Evolutionary conservation across 1,284 basidiomycete genomes (phyloP), one percentile per base, ranked within the genome.

Genomic region (Ceratobasidium sp.): DNA sequence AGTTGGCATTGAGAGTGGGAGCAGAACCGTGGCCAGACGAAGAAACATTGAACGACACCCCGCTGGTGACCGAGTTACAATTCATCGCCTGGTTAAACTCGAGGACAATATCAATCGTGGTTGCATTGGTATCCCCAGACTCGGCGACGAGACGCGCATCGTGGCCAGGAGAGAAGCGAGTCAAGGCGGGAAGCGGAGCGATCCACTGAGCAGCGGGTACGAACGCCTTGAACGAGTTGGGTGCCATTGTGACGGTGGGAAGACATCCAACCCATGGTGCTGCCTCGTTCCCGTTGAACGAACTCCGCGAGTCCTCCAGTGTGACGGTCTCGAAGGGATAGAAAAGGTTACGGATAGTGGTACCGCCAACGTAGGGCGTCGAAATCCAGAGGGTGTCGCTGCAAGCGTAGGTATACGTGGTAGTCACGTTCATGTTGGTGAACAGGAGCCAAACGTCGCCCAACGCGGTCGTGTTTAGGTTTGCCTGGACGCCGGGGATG

Each of bases 161-260:
- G 77, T 96, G 94, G 0, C 93, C 92, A 0, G 94, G 94, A 3
- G 78, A 78, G 79, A 95, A 95, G 65, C 85, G 86, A 12, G 92
- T 91, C 65, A 96, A 78, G 64, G 86, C 84, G 20, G 93, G 91
- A 1, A 80, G 85, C 57, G 90, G 87, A 3, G 85, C 72, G 5
- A 86, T 79, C 92, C 92, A 96, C 71, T 89, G 81, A 0, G 70
- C 76, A 2, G 71, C 47, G 0, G 91, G 91, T 6, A 96, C 92
- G 35, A 93, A 83, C 0, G 86, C 87, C 78, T 94, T 94, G 84
- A 90, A 94, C 35, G 89, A 86, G 75, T 85, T 93, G 0, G 89
- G 85, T 29, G 88, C 84, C 80, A 95, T 83, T 0, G 85, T 85
- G 74, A 96, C 74, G 20, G 75, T 78, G 1, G 78, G 77, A 55